These are phyloP conservation scores for Nicotiana tomentosiformis DNA, from an alignment of 257 asterid species.

Conservation along the genomic window DNA sequence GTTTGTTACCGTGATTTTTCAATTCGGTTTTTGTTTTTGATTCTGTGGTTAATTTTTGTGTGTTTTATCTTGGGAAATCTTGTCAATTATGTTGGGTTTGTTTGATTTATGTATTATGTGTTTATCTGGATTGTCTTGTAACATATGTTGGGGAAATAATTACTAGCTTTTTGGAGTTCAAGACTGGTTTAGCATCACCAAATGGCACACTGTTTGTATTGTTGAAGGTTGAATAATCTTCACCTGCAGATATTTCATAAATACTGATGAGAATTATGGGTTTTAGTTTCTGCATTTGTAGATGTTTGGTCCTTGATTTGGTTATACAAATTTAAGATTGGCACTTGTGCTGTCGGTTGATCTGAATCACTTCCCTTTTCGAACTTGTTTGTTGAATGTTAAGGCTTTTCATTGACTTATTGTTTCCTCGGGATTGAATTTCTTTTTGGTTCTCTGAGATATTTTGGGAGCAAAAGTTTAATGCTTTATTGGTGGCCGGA, in stretches of 20 bases:
- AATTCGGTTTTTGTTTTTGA: not conserved
- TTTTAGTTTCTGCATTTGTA: not conserved
- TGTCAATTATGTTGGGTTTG: not conserved
- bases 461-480: not conserved
- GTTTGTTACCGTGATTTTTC: not conserved
- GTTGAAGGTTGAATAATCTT: not conserved
- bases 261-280: not conserved
- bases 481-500: not conserved
- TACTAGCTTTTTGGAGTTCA: conserved; percentile 9
- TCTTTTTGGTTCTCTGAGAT: not conserved
- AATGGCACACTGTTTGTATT: conserved; percentile 7
- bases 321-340: not conserved
- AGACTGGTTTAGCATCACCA: conserved; percentile 2
- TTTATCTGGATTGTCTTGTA: not conserved
- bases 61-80: not conserved
- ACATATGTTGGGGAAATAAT: not conserved
- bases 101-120: not conserved
- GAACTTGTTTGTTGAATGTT: not conserved
- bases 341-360: not conserved
- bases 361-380: not conserved
- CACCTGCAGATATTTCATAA: conserved; percentile 6
- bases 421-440: not conserved
- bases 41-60: not conserved
- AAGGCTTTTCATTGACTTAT: not conserved
- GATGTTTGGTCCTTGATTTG: not conserved